Base-by-base conservation (phyloP, 768 basidiomycete species). In the Austroboletus eburneus region DNA sequence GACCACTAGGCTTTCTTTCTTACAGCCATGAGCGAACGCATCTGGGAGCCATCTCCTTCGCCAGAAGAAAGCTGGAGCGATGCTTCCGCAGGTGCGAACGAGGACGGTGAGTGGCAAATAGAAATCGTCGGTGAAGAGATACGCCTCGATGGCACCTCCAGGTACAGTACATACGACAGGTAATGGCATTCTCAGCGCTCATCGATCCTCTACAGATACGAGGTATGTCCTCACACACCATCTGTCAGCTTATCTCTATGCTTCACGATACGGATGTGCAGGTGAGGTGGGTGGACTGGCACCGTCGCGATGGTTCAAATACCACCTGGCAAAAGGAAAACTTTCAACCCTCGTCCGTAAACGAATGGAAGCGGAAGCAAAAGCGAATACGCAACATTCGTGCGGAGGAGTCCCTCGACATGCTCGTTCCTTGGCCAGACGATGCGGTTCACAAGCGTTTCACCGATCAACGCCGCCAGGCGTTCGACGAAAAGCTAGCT, bases 201-300 rank as follows among this genome's bases (percentile, higher is more conserved):
- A 13, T 52, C 24, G n/a, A n/a, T n/a, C n/a, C n/a, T n/a, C n/a
- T 37, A 30, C 45, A 66, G 64, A 56, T 66, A 66, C 23, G 64
- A 66, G 57, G 64, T 68, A 52, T 40, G 64, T 48, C 22, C 8
- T 30, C 29, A 38, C 25, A 36, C 18, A 23, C 23, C 25, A 22
- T 32, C 20, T 30, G 12, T 9, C 17, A n/a, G 20, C 37, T 49
- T 14, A 49, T 40, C 17, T 21, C 24, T 38, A n/a, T 36, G 22
- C 36, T 39, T 23, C 27, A 40, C 23, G n/a, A 43, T 24, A 23
- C 10, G 25, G 25, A 33, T 33, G 32, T 18, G 39, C 48, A 82
- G 78, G 74, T 78, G 4, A 63, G 68, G 49, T 82, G 80, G 80
- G 67, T 60, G 17, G 63, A 66, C 32, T 83, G 80, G 80, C 57